These are phyloP conservation scores for Leccinum fibrillosum DNA, from an alignment of 768 basidiomycete species.

Conservation along the genomic window DNA sequence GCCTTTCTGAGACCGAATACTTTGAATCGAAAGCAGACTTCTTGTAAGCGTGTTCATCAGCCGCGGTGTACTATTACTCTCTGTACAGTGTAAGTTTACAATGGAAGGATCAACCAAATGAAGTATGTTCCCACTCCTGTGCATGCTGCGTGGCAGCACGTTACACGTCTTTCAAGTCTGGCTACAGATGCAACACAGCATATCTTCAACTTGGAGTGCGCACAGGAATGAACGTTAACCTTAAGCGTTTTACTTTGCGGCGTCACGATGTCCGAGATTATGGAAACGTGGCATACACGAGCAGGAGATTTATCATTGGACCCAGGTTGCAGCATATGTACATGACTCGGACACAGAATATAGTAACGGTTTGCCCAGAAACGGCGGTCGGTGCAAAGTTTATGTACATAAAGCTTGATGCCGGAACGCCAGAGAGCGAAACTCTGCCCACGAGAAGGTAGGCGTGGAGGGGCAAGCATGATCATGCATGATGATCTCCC, in stretches of 20 bases:
- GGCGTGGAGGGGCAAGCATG: conserved; percentile 3
- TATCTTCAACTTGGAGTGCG: not conserved
- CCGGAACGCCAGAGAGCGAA: not conserved
- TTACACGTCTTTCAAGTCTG: not conserved
- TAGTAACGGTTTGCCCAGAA: conserved; percentile 1
- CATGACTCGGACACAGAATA: not conserved
- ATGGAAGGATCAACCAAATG: conserved; percentile 6
- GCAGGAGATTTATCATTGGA: conserved; percentile 11
- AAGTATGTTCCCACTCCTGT: conserved; percentile 7
- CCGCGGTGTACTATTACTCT: conserved; percentile 5
- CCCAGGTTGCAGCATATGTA: not conserved
- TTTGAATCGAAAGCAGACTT: not conserved
- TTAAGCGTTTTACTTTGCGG: not conserved
- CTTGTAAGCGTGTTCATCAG: not conserved
- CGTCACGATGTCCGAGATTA: conserved; percentile 14
- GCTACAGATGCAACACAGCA: conserved; percentile 2
- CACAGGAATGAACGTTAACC: conserved; percentile 14
- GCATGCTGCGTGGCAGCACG: conserved; percentile 3
- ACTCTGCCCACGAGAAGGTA: not conserved
- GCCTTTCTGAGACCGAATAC: not conserved
- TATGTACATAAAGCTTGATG: conserved; percentile 1
- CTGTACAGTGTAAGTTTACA: conserved; percentile 18
- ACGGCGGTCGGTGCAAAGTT: not conserved
- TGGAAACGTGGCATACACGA: conserved; percentile 25
- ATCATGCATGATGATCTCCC: conserved; percentile 4